Evolutionary conservation across 1,139 yeast species (phyloP).

Genomic region (Blastobotrys buckinghamii): DNA sequence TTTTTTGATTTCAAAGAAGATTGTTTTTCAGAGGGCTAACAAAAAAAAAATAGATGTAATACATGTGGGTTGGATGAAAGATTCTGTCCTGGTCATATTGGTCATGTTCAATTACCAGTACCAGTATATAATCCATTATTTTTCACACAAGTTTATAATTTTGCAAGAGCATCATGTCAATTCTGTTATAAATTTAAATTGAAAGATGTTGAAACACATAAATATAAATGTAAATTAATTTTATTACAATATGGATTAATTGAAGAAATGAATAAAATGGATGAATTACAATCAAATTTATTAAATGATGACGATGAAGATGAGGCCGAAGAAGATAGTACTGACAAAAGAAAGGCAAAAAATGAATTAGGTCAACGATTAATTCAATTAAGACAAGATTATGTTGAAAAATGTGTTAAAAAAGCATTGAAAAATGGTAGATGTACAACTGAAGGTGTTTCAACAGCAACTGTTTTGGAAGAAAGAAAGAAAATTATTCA

Average conservation of each 20-base stretch:
- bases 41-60: constrained; percentile 46
- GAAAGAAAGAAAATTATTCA: constrained; percentile 76
- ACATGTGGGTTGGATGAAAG: constrained; percentile 96
- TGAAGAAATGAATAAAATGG: constrained; percentile 63
- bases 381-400: constrained; percentile 56
- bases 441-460: constrained; percentile 58
- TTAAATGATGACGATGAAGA: constrained; percentile 37
- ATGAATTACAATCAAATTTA: constrained; percentile 34
- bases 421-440: constrained; percentile 76
- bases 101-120: constrained; percentile 93
- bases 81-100: constrained; percentile 97
- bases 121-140: constrained; percentile 94
- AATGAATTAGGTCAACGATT: constrained; percentile 38
- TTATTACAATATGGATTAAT: constrained; percentile 85
- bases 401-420: constrained; percentile 63
- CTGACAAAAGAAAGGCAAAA: constrained; percentile 18
- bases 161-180: constrained; percentile 78
- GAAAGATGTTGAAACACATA: constrained; percentile 61
- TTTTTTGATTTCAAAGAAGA: neutral
- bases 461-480: constrained; percentile 79
- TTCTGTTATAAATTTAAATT: constrained; percentile 85
- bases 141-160: constrained; percentile 82
- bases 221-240: constrained; percentile 68
- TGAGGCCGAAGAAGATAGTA: constrained; percentile 27
- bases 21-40: neutral